Evolutionary conservation across 345 rosid genomes (phyloP), one percentile per base, ranked within the genome.

Genomic region (Mangifera indica): DNA sequence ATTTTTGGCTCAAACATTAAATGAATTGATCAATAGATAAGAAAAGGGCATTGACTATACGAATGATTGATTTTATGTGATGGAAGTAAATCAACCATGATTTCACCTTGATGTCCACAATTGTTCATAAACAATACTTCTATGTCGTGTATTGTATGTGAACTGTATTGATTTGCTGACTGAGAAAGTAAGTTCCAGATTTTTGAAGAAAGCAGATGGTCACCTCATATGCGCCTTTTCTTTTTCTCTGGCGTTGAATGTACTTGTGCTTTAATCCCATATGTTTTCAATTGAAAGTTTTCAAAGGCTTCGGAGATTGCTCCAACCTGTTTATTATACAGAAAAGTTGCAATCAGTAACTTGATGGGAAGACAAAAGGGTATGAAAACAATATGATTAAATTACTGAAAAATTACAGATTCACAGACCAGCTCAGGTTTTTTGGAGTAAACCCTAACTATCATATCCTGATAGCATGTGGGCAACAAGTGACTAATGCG

Each of bases 401-500:
- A 34, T 10, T 21, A 52, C 0, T 37, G 40, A 7, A 56, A 20
- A 25, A 3, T 12, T 60, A 54, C 9, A 51, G 42, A 49, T 57
- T 52, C 56, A 79, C 93, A 21, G 1, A 93, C 98, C 97, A 94
- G 75, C 73, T 92, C 97, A 17, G 95, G 97, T 62, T 86, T 90
- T 66, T 89, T 94, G 52, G 97, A 80, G 71, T 94, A 94, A 42
- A 94, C 98, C 72, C 97, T 86, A 78, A 92, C 96, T 22, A 94
- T 90, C 98, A 83, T 92, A 78, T 94, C 98, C 80, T 94, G 97
- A 76, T 81, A 94, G 71, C 82, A 82, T 21, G 87, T 74, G 45
- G 98, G 97, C 58, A 94, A 84, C 88, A 92, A 83, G 82, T 92
- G 97, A 79, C 97, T 94, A 67, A 90, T 82, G 60, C 90, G 82